These are phyloP conservation scores for Musa troglodytarum DNA, from an alignment of 176 grass and related monocot species.

Conservation along the genomic window DNA sequence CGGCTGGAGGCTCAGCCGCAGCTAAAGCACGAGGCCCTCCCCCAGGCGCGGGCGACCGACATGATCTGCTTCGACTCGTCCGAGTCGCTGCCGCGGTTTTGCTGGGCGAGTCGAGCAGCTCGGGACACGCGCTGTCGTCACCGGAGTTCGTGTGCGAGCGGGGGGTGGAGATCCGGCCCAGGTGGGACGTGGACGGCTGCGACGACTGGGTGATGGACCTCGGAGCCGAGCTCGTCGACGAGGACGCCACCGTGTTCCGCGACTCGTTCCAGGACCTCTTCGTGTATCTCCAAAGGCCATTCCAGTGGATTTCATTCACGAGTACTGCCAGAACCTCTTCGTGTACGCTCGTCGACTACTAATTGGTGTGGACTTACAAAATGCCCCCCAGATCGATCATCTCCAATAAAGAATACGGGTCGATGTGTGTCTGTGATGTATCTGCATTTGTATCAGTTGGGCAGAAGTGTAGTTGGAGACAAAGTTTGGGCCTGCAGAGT, in stretches of 20 bases:
- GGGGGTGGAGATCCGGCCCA: conserved; percentile 57
- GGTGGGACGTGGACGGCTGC: conserved; percentile 16
- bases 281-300: too few relatives aligned
- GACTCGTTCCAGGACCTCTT: conserved; percentile 6
- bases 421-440: too few relatives aligned
- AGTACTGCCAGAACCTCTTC: too few relatives aligned
- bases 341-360: too few relatives aligned
- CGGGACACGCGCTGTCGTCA: conserved; percentile 58
- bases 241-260: conserved; percentile 6
- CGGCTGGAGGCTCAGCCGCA: not conserved
- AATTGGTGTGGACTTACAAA: too few relatives aligned
- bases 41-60: conserved; percentile 16
- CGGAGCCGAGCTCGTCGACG: conserved; percentile 18
- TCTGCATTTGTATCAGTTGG: too few relatives aligned
- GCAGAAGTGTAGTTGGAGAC: too few relatives aligned
- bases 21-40: conserved; percentile 46
- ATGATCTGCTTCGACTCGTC: conserved; percentile 57
- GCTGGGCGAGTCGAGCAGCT: conserved; percentile 57
- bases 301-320: too few relatives aligned
- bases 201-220: conserved; percentile 8
- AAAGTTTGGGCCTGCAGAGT: too few relatives aligned
- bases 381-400: too few relatives aligned
- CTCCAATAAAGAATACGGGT: too few relatives aligned
- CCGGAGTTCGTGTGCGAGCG: conserved; percentile 48
- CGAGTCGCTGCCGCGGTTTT: conserved; percentile 28